These are phyloP conservation scores for Ophiostoma angusticollis DNA, from an alignment of 2,329 filamentous ascomycete genomes.

Conservation along the genomic window DNA sequence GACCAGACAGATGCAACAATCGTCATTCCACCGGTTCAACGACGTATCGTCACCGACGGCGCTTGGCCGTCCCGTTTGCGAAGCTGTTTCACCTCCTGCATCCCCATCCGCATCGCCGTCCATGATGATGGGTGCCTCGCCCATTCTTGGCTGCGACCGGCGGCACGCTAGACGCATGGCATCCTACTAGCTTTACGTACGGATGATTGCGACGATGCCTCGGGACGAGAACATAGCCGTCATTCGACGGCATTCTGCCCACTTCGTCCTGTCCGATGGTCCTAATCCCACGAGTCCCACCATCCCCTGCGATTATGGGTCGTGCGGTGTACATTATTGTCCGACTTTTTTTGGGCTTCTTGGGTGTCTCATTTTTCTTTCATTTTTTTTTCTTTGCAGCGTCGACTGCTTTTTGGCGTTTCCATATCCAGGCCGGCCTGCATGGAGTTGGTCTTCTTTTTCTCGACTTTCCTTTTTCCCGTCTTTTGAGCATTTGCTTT, in stretches of 20 bases:
- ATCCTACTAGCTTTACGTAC: slow-evolving; percentile 37
- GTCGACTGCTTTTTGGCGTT: no score
- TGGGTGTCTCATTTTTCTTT: background rate
- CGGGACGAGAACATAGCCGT: no score
- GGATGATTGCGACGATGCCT: background rate
- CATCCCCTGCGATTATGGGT: slow-evolving; percentile 4
- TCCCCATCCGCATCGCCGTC: slow-evolving; percentile 27
- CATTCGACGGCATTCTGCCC: no score
- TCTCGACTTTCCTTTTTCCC: background rate
- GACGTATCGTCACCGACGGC: slow-evolving; percentile 43
- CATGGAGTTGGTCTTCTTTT: background rate
- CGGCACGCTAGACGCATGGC: slow-evolving; percentile 47
- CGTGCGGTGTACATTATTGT: slow-evolving; percentile 7
- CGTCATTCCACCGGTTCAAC: slow-evolving; percentile 22
- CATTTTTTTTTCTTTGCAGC: background rate
- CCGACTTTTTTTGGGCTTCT: slow-evolving; percentile 1
- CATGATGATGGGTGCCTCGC: slow-evolving; percentile 30
- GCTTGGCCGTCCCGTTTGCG: slow-evolving; percentile 28
- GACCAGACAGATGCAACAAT: no score
- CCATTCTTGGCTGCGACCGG: slow-evolving; percentile 35
- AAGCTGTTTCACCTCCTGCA: background rate
- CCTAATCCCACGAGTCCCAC: slow-evolving; percentile 2
- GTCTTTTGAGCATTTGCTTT: no score
- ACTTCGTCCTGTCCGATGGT: no score
- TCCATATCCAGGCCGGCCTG: no score